Conservation (phyloP, 768 basidiomycete genomes). For the Suillus tomentosus region DNA sequence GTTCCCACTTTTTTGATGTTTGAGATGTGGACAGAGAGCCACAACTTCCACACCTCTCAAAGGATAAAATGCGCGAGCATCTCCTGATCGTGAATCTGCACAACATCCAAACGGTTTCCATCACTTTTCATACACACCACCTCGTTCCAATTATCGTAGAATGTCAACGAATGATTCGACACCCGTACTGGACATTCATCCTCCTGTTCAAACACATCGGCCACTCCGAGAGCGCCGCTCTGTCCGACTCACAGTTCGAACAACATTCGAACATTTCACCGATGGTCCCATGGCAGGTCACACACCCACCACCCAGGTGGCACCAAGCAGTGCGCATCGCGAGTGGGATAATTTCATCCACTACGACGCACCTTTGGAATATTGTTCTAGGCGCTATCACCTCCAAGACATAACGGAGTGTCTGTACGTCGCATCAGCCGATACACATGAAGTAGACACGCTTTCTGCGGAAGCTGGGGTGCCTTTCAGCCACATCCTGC, state of each 20-base stretch:
- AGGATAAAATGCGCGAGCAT: not conserved
- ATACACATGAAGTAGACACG: constrained; percentile 16
- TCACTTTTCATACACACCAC: not conserved
- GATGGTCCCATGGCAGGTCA: not conserved
- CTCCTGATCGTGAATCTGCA: not conserved
- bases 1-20: not conserved
- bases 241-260: constrained; percentile 12
- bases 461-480: constrained; percentile 17
- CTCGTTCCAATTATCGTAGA: not conserved
- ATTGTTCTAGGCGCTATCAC: constrained; percentile 7
- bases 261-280: constrained; percentile 15
- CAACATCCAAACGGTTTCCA: not conserved
- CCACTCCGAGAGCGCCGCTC: constrained; percentile 18
- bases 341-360: constrained; percentile 8
- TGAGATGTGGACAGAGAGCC: not conserved
- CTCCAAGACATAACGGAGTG: constrained; percentile 16
- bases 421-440: constrained; percentile 24
- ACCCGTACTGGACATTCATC: not conserved
- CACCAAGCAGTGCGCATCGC: not conserved
- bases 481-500: constrained; percentile 26
- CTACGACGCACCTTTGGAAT: not conserved
- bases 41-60: not conserved
- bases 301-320: not conserved
- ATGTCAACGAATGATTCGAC: not conserved
- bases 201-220: not conserved